Evolutionary conservation across 1,284 basidiomycete species (phyloP).

Genomic region (Ceratobasidium sp.): DNA sequence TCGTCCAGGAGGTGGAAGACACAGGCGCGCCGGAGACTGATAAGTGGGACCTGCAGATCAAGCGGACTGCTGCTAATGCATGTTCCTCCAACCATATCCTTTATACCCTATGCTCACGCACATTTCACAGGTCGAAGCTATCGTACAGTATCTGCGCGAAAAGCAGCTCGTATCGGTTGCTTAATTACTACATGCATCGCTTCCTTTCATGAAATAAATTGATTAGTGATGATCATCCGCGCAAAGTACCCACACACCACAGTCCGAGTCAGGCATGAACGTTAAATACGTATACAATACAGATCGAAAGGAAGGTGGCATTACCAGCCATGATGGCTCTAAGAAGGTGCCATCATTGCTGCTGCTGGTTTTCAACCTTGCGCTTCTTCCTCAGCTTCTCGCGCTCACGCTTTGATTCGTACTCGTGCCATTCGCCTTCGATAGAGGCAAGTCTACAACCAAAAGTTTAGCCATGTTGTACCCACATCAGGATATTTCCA

Average conservation of each 20-base stretch:
- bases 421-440: slow-evolving; percentile 94
- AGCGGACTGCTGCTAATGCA: slow-evolving; percentile 83
- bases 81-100: slow-evolving; percentile 46
- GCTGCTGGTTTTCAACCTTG: slow-evolving; percentile 52
- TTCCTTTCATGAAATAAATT: slow-evolving; percentile 29
- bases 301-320: not conserved
- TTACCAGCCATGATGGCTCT: slow-evolving; percentile 22
- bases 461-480: slow-evolving; percentile 5
- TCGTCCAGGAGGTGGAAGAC: slow-evolving; percentile 80
- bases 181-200: not conserved
- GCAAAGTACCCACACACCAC: slow-evolving; percentile 3
- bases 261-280: slow-evolving; percentile 23
- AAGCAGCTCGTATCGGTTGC: slow-evolving; percentile 62
- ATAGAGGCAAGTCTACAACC: slow-evolving; percentile 67
- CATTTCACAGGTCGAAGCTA: slow-evolving; percentile 71
- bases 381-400: slow-evolving; percentile 59
- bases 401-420: slow-evolving; percentile 85
- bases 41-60: slow-evolving; percentile 89
- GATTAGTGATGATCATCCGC: slow-evolving; percentile 20
- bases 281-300: slow-evolving; percentile 45
- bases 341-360: slow-evolving; percentile 50
- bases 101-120: slow-evolving; percentile 2
- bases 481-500: not conserved
- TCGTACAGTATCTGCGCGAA: slow-evolving; percentile 76
- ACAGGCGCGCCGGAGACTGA: slow-evolving; percentile 88